Conservation (phyloP, 2,329 filamentous ascomycete species). For the Hypoxylon sp. region DNA sequence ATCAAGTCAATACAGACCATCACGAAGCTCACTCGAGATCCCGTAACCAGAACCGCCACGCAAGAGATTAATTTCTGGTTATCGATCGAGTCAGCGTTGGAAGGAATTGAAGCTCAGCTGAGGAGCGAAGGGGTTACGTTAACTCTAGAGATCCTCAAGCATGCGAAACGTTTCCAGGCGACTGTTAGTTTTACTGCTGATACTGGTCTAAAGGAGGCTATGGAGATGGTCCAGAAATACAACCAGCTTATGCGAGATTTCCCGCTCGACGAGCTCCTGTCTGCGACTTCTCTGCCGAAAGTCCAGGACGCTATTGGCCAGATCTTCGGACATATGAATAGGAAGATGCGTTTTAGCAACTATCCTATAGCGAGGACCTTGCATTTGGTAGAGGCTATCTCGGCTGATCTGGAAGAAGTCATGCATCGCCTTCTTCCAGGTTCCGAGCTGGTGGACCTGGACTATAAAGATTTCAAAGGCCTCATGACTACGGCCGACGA, state of each 20-base stretch:
- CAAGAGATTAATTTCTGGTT: slow-evolving; percentile 99
- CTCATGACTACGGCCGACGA: slow-evolving; percentile 86
- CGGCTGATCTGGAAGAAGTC: slow-evolving; percentile 87
- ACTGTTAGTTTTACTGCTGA: slow-evolving; percentile 97
- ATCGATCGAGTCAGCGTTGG: slow-evolving; percentile 93
- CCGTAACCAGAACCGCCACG: slow-evolving; percentile 79
- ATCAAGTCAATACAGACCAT: slow-evolving; percentile 98
- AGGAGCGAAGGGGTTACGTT: slow-evolving; percentile 88
- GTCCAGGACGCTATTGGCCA: slow-evolving; percentile 88
- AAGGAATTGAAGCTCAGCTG: slow-evolving; percentile 90
- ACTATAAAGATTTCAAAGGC: slow-evolving; percentile 88
- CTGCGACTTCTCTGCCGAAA: slow-evolving; percentile 88
- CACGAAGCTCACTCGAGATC: slow-evolving; percentile 92
- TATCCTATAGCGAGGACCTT: slow-evolving; percentile 94
- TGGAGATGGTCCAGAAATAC: slow-evolving; percentile 97
- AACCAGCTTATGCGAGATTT: slow-evolving; percentile 99
- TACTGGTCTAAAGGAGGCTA: slow-evolving; percentile 94
- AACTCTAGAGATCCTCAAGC: slow-evolving; percentile 93
- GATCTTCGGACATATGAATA: slow-evolving; percentile 96
- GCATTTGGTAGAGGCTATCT: slow-evolving; percentile 96
- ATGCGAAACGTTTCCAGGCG: slow-evolving; percentile 97
- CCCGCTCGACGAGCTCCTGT: slow-evolving; percentile 92
- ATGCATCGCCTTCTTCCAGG: slow-evolving; percentile 89
- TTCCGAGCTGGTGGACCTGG: slow-evolving; percentile 88
- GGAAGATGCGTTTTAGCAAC: slow-evolving; percentile 95